Evolutionary conservation across 1,284 basidiomycete genomes (phyloP), one percentile per base, ranked within the genome.

Genomic region (Cryptococcus depauperatus): DNA sequence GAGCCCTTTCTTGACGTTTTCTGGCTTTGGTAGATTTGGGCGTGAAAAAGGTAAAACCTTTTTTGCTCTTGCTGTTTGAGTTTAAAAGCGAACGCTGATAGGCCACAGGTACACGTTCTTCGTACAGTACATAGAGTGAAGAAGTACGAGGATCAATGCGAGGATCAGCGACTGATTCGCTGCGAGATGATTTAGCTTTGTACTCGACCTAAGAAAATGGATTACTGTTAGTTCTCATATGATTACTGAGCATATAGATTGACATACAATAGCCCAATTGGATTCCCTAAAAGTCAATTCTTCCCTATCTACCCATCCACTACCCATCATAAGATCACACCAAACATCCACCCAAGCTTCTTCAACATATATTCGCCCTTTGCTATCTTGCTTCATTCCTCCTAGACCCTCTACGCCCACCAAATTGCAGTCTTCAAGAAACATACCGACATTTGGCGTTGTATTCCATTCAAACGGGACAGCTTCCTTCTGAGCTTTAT

Each of bases 291-390:
- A 85, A 4, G 82, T 75, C 53, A 81, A 76, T 59, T 87, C 85
- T 3, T 74, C 75, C 48, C 82, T 71, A 56, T 87, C 82, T 74
- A 81, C 77, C 84, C 84, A 86, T 0, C 82, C 83, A 19, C 81
- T 80, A 23, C 86, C 84, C 52, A 84, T 82, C 37, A 88, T 74
- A 37, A 92, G 71, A 67, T 92, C 88, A 57, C 83, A 85, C 70
- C 88, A 92, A 23, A 85, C 83, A 57, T 88, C 85, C 35, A 91
- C 59, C 65, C 92, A 91, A 0, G 84, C 79, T 67, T 90, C 87
- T 62, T 92, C 88, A 25, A 91, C 74, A 43, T 85, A 62, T 4
- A 68, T 52, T 74, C 69, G 82, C 77, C 68, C 89, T 82, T 30
- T 37, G 9, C 25, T 73, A 68, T 11, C 79, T 49, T 63, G 66